Conservation (phyloP, 2,329 filamentous ascomycete genomes). For the Curvularia eragrostidis region DNA sequence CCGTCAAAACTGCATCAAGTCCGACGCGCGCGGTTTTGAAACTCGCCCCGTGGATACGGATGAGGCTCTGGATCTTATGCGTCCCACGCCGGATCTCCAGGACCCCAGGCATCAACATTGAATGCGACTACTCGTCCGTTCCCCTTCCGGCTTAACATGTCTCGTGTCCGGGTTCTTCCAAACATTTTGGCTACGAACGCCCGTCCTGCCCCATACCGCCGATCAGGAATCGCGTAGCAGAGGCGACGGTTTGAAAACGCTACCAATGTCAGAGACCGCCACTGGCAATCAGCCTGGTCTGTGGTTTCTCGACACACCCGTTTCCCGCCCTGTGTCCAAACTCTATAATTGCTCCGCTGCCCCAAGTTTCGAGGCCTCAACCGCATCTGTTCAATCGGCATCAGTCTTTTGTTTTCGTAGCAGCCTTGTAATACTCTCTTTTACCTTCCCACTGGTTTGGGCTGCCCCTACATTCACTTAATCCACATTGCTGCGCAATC, state of each 20-base stretch:
- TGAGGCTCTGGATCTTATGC: constrained; percentile 42
- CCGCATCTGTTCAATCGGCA: constrained; percentile 49
- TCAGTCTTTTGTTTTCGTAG: constrained; percentile 49
- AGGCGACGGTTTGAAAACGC: constrained; percentile 52
- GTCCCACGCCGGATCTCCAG: constrained; percentile 28
- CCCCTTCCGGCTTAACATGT: constrained; percentile 47
- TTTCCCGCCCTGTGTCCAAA: constrained; percentile 41
- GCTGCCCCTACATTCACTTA: constrained; percentile 61
- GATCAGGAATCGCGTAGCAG: constrained; percentile 48
- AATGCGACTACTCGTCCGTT: constrained; percentile 32
- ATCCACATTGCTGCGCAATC: constrained; percentile 54
- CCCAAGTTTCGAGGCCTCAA: constrained; percentile 49
- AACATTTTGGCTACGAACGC: constrained; percentile 46
- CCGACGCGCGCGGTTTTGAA: constrained; percentile 51
- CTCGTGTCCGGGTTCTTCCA: constrained; percentile 49
- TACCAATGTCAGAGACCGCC: constrained; percentile 50
- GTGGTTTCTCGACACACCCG: constrained; percentile 31
- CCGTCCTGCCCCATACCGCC: constrained; percentile 41
- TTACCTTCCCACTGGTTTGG: constrained; percentile 61
- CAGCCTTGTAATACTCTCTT: constrained; percentile 56
- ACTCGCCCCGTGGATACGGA: constrained; percentile 44
- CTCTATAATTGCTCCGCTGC: constrained; percentile 47
- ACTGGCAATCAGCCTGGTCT: constrained; percentile 49
- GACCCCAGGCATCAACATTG: constrained; percentile 37
- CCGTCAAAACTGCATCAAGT: constrained; percentile 46